Base-by-base conservation (phyloP, 441 rosid species). In the Sinapis alba region DNA sequence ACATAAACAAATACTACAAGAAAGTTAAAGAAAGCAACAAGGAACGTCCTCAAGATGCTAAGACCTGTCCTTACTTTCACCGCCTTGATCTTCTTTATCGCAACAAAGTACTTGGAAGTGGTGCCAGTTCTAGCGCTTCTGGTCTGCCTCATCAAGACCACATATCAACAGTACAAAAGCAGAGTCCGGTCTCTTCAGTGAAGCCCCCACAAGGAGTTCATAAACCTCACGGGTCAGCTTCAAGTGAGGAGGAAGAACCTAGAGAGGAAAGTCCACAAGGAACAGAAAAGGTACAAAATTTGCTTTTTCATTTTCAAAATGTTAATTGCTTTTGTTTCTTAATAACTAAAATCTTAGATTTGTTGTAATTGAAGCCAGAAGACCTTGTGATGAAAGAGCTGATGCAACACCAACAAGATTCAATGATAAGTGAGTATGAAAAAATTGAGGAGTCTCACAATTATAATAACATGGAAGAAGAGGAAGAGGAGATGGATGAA, bases 301-400 rank as follows among this genome's bases (percentile, higher is more conserved):
- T 62, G 73, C 61, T 38, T 27, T 27, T 60, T 64, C 60, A 5
- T 59, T 58, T 53, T 63, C 71, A 28, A 65, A 77, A 58, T 84
- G 85, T 53, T 63, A 30, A 82, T 72, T 80, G 43, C 59, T 78
- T 58, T 65, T 32, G 19, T 72, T 68, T 19, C 13, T 59, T 61
- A 58, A 13, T 54, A 62, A 62, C 73, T 78, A 62, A 78, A 67
- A 62, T 68, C 65, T 73, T 36, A n/a, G 43, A 54, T 68, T 76
- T 75, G 83, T 81, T 82, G 71, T 65, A 62, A 80, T 79, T 92
- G 96, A 92, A 92, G 97, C 96, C 94, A 92, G 97, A 88, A 88
- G 94, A 87, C 90, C 86, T 82, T 83, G 87, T 92, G 93, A 90
- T 90, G 93, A 90, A 83, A 83, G 92, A 86, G 88, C 53, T 83